phyloP scores from a whole-genome alignment of 257 asterid genomes.

The Jacaranda copaia region DNA sequence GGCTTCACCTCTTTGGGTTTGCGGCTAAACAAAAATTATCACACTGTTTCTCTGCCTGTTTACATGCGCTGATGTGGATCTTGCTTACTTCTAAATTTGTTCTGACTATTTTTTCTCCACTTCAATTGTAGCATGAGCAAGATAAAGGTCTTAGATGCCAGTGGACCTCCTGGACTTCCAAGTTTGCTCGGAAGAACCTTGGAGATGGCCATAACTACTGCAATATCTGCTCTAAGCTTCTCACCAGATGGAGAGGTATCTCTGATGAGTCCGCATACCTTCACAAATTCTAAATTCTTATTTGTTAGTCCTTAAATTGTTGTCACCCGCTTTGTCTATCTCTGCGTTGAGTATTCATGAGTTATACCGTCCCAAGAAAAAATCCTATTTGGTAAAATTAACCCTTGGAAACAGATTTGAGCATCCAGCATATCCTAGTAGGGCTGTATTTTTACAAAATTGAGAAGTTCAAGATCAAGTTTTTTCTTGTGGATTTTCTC shows the following conservation, averaged over 20 bases:
- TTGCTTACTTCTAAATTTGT: slow-evolving; percentile 32
- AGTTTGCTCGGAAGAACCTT: slow-evolving; percentile 75
- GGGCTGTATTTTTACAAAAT: not conserved
- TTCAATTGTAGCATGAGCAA: slow-evolving; percentile 74
- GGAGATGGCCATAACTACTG: slow-evolving; percentile 64
- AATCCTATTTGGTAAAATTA: slow-evolving; percentile 9
- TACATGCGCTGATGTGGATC: slow-evolving; percentile 27
- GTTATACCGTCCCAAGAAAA: not conserved
- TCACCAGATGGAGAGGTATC: slow-evolving; percentile 98
- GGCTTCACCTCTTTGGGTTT: slow-evolving; percentile 19
- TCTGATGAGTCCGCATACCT: slow-evolving; percentile 26
- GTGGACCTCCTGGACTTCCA: slow-evolving; percentile 97
- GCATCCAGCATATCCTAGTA: slow-evolving; percentile 8
- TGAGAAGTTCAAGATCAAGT: slow-evolving; percentile 24
- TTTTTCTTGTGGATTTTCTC: not conserved
- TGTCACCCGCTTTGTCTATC: not conserved
- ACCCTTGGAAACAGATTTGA: slow-evolving; percentile 4
- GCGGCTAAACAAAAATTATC: slow-evolving; percentile 20
- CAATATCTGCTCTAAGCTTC: slow-evolving; percentile 92
- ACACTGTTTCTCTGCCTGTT: slow-evolving; percentile 16
- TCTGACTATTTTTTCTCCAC: slow-evolving; percentile 30
- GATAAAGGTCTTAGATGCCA: slow-evolving; percentile 94
- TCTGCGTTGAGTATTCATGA: slow-evolving; percentile 6
- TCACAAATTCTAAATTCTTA: slow-evolving; percentile 22
- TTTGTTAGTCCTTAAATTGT: slow-evolving; percentile 18